These are phyloP conservation scores for Paecilomyces formosus DNA, from an alignment of 2,329 filamentous ascomycete genomes.

Conservation along the genomic window DNA sequence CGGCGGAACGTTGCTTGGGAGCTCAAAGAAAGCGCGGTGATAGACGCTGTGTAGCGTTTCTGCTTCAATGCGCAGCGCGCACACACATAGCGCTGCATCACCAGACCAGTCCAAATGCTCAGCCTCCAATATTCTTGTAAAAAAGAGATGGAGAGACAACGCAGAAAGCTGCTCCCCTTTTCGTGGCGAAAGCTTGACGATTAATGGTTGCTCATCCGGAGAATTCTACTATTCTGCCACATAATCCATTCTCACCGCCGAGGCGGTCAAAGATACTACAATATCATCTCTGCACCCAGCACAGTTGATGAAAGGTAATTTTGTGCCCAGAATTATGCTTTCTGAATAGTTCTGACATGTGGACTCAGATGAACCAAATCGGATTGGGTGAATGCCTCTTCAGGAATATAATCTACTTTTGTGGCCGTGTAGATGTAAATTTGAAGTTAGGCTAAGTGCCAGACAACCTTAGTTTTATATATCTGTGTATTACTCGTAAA, in stretches of 20 bases:
- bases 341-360: no score
- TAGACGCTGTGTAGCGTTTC: constrained; percentile 3
- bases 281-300: no score
- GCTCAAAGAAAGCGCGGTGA: constrained; percentile 1
- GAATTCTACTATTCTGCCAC: not conserved
- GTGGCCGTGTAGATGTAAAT: no score
- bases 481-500: no score
- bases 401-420: no score
- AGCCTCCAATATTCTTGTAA: constrained; percentile 8
- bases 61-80: constrained; percentile 8
- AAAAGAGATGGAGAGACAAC: not conserved
- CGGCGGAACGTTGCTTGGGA: not conserved
- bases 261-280: no score
- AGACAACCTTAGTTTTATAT: no score
- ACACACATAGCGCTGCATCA: constrained; percentile 6
- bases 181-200: not conserved
- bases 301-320: no score
- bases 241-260: not conserved
- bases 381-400: no score
- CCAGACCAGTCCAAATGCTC: constrained; percentile 5
- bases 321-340: no score
- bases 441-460: no score
- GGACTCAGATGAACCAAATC: no score
- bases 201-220: not conserved
- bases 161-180: not conserved